These are phyloP conservation scores for Backusella morwellensis DNA, from an alignment of 192 early-diverging fungal genomes.

Conservation along the genomic window DNA sequence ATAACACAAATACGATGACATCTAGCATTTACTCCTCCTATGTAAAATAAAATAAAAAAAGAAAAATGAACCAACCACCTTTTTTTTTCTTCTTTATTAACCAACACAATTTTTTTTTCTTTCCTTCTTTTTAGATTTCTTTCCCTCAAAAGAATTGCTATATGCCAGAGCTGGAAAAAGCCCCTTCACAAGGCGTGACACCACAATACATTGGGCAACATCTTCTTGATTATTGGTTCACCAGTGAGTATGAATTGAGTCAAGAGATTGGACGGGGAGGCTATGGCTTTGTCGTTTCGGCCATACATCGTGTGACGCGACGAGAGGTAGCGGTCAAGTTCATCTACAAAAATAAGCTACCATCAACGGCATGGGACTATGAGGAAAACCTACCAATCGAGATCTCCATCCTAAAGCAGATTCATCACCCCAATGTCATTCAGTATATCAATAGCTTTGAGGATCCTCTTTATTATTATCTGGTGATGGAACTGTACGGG, in stretches of 20 bases:
- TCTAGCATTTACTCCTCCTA: neutral
- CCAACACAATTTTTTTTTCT: neutral
- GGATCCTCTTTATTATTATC: constrained; percentile 45
- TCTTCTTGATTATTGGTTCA: neutral
- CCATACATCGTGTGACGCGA: constrained; percentile 45
- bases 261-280: constrained; percentile 64
- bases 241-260: constrained; percentile 35
- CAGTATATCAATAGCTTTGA: constrained; percentile 48
- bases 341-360: constrained; percentile 55
- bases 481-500: constrained; percentile 58
- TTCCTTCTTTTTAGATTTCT: neutral
- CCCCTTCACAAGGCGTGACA: neutral
- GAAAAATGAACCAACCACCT: neutral
- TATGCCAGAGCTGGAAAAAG: neutral
- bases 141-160: neutral
- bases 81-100: neutral
- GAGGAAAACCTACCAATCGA: constrained; percentile 50
- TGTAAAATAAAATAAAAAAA: neutral
- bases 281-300: constrained; percentile 63
- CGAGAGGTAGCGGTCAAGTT: constrained; percentile 72
- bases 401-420: constrained; percentile 43
- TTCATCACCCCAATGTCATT: constrained; percentile 62
- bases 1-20: neutral
- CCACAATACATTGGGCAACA: neutral
- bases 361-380: constrained; percentile 8